These are phyloP conservation scores for Boeremia exigua DNA, from an alignment of 2,329 filamentous ascomycete genomes.

Conservation along the genomic window DNA sequence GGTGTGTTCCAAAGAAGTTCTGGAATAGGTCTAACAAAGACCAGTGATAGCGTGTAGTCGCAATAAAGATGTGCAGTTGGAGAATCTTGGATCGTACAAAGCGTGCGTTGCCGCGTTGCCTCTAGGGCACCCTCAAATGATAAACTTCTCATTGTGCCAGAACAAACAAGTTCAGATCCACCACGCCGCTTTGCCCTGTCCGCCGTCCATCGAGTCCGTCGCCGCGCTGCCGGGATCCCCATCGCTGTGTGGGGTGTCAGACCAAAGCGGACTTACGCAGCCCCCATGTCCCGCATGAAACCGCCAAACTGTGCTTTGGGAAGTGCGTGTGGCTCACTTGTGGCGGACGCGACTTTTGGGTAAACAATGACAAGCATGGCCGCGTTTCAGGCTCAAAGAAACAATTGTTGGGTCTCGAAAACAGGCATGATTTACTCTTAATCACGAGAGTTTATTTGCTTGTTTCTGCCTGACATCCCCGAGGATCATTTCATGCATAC, in stretches of 20 bases:
- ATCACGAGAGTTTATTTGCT: constrained; percentile 11
- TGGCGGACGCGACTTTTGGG: not conserved
- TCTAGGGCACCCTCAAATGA: not conserved
- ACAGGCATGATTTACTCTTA: not conserved
- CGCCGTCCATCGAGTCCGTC: not conserved
- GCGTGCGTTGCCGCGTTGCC: not conserved
- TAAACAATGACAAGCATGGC: not conserved
- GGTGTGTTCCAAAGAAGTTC: not conserved
- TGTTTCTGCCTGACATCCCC: not conserved
- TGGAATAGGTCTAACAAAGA: constrained; percentile 4
- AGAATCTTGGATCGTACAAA: not conserved
- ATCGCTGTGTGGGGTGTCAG: not conserved
- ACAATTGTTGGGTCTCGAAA: not conserved
- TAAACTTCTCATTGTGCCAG: not conserved
- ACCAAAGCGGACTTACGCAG: not conserved
- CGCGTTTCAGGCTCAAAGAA: constrained; percentile 7
- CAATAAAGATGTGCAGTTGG: not conserved
- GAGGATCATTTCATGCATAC: not conserved
- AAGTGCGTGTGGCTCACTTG: not conserved
- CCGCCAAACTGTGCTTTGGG: not conserved
- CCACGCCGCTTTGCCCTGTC: not conserved
- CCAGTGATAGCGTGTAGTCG: not conserved
- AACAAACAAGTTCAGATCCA: constrained; percentile 3
- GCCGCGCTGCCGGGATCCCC: not conserved
- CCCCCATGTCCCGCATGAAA: constrained; percentile 2